Evolutionary conservation across 2,329 filamentous ascomycete genomes (phyloP).

Genomic region (Botrytis medusae): DNA sequence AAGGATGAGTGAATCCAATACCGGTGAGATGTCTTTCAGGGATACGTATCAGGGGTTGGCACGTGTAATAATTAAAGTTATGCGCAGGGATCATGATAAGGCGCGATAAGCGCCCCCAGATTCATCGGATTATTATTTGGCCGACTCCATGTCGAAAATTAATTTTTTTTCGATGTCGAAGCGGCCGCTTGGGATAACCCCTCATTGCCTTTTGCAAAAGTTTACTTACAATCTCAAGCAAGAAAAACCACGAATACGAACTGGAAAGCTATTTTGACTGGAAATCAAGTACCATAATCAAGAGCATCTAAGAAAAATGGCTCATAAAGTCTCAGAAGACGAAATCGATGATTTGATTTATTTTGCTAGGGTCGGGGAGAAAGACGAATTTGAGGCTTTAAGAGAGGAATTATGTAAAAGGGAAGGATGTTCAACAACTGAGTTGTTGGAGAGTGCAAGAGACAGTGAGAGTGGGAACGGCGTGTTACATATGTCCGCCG

Average conservation of each 20-base stretch:
- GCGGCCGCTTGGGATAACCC: constrained; percentile 10
- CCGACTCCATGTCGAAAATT: not conserved
- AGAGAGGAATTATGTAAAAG: constrained; percentile 62
- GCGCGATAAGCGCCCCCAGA: constrained; percentile 16
- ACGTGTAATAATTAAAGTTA: constrained; percentile 10
- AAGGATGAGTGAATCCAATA: constrained; percentile 11
- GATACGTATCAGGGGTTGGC: constrained; percentile 20
- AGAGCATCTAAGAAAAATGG: constrained; percentile 25
- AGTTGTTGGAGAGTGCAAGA: constrained; percentile 67
- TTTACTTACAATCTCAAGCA: not conserved
- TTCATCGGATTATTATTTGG: constrained; percentile 3
- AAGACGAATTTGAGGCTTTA: constrained; percentile 60
- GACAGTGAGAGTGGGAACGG: constrained; percentile 78
- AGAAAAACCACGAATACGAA: no score
- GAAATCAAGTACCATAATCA: not conserved
- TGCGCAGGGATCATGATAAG: constrained; percentile 2
- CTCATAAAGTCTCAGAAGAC: constrained; percentile 62
- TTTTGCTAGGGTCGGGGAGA: constrained; percentile 75
- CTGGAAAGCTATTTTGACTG: no score
- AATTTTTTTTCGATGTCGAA: constrained; percentile 6
- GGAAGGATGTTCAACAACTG: constrained; percentile 57
- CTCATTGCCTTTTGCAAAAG: not conserved
- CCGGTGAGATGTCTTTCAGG: constrained; percentile 8
- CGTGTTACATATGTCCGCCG: constrained; percentile 84
- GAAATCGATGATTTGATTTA: constrained; percentile 92